These are phyloP conservation scores for Phialocephala sp. DNA, from an alignment of 2,329 filamentous ascomycete genomes.

Conservation along the genomic window DNA sequence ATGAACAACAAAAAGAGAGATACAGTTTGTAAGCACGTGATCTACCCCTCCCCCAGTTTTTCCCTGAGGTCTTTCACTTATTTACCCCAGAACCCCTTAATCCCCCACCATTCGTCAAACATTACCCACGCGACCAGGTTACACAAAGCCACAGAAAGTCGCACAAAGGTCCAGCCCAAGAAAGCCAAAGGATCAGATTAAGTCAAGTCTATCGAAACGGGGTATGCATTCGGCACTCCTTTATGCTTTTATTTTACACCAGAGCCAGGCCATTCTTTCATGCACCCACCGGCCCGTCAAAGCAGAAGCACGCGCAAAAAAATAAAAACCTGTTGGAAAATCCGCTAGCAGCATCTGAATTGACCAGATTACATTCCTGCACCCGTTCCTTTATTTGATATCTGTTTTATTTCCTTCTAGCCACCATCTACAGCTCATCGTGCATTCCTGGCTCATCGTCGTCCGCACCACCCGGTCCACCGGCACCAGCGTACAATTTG, in stretches of 20 bases:
- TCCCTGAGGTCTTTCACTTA: too few species aligned
- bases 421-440: constrained; percentile 74
- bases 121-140: too few species aligned
- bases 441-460: constrained; percentile 74
- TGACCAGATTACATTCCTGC: background rate
- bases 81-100: too few species aligned
- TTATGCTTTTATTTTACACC: constrained; percentile 16
- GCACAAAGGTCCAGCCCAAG: too few species aligned
- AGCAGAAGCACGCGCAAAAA: background rate
- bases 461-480: constrained; percentile 67
- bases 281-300: background rate
- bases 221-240: constrained; percentile 20
- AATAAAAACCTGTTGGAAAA: background rate
- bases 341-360: background rate
- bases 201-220: constrained; percentile 17
- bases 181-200: too few species aligned
- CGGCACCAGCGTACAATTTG: constrained; percentile 82
- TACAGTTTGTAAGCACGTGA: too few species aligned
- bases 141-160: too few species aligned
- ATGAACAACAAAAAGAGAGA: too few species aligned
- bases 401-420: background rate
- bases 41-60: too few species aligned
- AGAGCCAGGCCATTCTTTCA: background rate
- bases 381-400: background rate
- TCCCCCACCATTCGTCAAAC: too few species aligned